Conservation (phyloP, 2,329 filamentous ascomycete species). For the Pseudogymnoascus sp. region DNA sequence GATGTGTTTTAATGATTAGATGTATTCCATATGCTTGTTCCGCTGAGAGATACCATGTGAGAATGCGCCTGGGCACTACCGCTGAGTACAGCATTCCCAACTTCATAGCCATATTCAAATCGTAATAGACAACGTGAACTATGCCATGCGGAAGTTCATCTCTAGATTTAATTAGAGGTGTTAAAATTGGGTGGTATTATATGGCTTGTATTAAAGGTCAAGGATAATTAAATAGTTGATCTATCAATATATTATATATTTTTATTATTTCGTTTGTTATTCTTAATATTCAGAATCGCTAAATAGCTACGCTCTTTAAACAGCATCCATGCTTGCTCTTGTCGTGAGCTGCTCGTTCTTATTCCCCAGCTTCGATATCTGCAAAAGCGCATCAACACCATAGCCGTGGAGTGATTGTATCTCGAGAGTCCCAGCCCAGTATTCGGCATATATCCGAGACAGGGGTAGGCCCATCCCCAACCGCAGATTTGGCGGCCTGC, state of each 20-base stretch:
- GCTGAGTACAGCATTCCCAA: background rate
- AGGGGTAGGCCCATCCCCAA: constrained; percentile 90
- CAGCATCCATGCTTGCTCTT: constrained; percentile 66
- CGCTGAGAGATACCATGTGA: background rate
- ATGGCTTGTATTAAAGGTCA: background rate
- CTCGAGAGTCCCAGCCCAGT: constrained; percentile 90
- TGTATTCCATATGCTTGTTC: constrained; percentile 7
- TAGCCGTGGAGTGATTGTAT: constrained; percentile 91
- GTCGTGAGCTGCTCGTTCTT: constrained; percentile 91
- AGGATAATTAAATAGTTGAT: background rate
- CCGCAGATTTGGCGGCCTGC: constrained; percentile 73
- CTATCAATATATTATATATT: background rate
- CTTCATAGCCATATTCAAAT: background rate
- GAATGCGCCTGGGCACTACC: background rate
- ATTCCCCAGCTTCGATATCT: constrained; percentile 93
- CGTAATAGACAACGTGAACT: background rate
- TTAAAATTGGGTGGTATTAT: background rate
- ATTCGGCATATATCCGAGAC: constrained; percentile 91
- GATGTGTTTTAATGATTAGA: constrained; percentile 21
- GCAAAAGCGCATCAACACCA: constrained; percentile 88
- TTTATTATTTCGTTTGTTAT: background rate
- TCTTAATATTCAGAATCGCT: background rate
- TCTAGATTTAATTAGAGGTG: background rate
- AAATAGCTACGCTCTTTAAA: constrained; percentile 28
- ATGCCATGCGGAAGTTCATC: background rate